Base-by-base conservation (phyloP, 2,329 filamentous ascomycete genomes). In the Paracamarosporium sp. region DNA sequence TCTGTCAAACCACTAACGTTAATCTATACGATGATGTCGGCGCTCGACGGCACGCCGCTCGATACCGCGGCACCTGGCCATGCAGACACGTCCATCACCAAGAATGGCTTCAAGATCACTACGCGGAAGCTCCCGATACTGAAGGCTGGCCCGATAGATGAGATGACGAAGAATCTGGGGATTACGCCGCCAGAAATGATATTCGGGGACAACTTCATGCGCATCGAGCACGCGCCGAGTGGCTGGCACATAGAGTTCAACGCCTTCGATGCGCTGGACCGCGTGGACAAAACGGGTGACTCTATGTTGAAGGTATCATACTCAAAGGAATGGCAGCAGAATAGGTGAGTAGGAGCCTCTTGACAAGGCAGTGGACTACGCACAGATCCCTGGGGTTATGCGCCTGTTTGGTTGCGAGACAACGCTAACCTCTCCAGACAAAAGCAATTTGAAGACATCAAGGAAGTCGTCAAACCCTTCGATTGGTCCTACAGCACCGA, bases 131-230 rank as follows among this genome's bases (percentile, higher is more conserved):
- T 95, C 50, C 95, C 95, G 61, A 99, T 99, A 76, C 90, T 96
- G 67, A 97, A 97, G 78, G 88, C 93, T 44, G 90, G 86, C 5
- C 91, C 93, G 50, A 98, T 99, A 72, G 93, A 97, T 72, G 86
- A 86, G 35, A 91, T 99, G 87, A 88, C 89, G 38, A 83, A 84
- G 56, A 87, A 86, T 61, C 84, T 99, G 53, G 88, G 89, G 28
- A 97, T 99, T 72, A 88, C 94, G 17, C 87, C 94, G 38, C 95
- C 95, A 8, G 95, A 99, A 81, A 99, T 99, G 95, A 99, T 99
- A 64, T 99, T 99, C 74, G 95, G 95, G 60, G 93, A 99, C 81
- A 99, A 99, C 77, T 81, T 90, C 56, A 88, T 96, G 38, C 80
- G 86, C 6, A 84, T 99, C 59, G 82, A 88, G 52, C 92, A 98